Conservation (phyloP, 73 alveolate genomes). For the Paramecium octaurelia region DNA sequence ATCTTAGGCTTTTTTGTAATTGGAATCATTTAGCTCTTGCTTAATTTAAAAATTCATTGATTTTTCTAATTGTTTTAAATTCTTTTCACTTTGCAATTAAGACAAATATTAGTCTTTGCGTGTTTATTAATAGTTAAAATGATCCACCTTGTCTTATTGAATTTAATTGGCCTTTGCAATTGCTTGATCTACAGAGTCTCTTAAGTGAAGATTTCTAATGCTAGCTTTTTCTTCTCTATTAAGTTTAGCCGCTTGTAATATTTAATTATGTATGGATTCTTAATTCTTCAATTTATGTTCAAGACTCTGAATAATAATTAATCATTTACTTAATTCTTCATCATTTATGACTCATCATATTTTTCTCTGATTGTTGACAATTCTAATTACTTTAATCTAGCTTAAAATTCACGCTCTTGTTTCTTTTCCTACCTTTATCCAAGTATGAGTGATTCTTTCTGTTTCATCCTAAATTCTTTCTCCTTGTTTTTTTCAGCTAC, state of each 20-base stretch:
- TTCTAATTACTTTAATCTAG: slow-evolving; percentile 18
- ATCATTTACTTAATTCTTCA: background rate
- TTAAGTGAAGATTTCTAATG: background rate
- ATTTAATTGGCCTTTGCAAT: background rate
- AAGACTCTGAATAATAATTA: background rate
- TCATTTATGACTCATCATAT: background rate
- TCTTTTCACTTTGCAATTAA: background rate
- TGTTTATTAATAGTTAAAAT: background rate
- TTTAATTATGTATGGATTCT: background rate
- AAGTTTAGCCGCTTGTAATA: background rate
- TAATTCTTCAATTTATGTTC: background rate
- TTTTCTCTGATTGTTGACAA: background rate
- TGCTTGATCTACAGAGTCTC: background rate
- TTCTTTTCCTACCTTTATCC: background rate
- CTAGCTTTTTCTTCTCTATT: background rate
- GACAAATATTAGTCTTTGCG: background rate
- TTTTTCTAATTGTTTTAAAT: background rate
- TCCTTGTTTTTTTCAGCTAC: background rate
- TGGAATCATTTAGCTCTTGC: background rate
- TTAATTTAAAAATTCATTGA: background rate
- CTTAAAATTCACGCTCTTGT: background rate
- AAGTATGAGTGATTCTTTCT: background rate
- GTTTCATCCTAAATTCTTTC: background rate
- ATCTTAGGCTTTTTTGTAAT: background rate
- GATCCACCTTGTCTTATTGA: background rate